Percentiles rank a stretch among this genome's conserved stretches.
These are phyloP conservation scores for Dryas alaskensis DNA, from an alignment of 306 rosid species.

Conservation along the genomic window DNA sequence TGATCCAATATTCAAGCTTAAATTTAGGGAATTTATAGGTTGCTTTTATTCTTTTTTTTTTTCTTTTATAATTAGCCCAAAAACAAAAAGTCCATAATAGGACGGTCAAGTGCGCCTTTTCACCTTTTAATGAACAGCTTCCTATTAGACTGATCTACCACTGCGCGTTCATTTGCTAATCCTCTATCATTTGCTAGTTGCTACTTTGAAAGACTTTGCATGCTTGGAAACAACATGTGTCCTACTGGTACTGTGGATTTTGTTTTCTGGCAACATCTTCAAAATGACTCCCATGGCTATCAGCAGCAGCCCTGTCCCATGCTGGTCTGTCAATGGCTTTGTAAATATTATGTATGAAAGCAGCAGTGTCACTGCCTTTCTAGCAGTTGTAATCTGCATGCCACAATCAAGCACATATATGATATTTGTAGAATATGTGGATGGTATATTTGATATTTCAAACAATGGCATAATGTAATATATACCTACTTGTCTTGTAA, in stretches of 20 bases:
- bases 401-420: not conserved
- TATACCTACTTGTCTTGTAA: too few relatives aligned
- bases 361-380: conserved; percentile 62
- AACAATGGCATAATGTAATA: too few relatives aligned
- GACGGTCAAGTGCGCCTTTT: too few relatives aligned
- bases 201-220: conserved; percentile 15
- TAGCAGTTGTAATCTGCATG: conserved; percentile 56
- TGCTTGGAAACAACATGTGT: conserved; percentile 15
- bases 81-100: too few relatives aligned
- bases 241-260: conserved; percentile 4
- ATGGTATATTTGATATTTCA: not conserved
- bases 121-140: too few relatives aligned
- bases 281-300: conserved; percentile 53
- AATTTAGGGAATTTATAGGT: too few relatives aligned
- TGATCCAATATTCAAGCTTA: too few relatives aligned
- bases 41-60: too few relatives aligned
- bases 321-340: conserved; percentile 65
- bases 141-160: too few relatives aligned
- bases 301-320: conserved; percentile 55
- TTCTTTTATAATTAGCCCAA: too few relatives aligned
- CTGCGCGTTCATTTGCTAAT: too few relatives aligned
- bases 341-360: conserved; percentile 62
- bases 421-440: not conserved
- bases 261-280: conserved; percentile 51
- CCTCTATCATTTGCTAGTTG: not conserved